These are phyloP conservation scores for Hordeum marinum DNA, from an alignment of 176 grass and related monocot genomes.

Conservation along the genomic window DNA sequence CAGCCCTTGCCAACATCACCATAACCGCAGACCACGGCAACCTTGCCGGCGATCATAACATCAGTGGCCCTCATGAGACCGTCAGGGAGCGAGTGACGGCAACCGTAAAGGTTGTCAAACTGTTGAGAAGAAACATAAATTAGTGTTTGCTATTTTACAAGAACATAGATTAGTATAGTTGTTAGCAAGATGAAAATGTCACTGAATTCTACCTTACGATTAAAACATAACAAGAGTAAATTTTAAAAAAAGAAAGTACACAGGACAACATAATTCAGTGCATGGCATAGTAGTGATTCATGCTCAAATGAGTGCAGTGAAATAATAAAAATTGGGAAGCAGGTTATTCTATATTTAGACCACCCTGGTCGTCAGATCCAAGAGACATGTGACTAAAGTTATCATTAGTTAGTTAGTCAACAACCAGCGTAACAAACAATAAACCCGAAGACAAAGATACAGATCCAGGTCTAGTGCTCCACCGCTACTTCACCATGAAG, in stretches of 20 bases:
- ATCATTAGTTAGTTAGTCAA: neutral
- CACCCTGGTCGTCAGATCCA: neutral
- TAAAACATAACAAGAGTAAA: neutral
- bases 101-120: slow-evolving; percentile 97
- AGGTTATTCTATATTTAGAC: neutral
- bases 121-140: slow-evolving; percentile 16
- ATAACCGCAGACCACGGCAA: slow-evolving; percentile 81
- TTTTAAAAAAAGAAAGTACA: neutral
- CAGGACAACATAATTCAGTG: neutral
- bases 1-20: slow-evolving; percentile 98
- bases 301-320: neutral
- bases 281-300: neutral
- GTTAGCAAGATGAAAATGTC: neutral
- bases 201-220: neutral
- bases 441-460: neutral
- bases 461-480: neutral
- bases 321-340: neutral
- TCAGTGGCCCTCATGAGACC: slow-evolving; percentile 97
- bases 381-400: neutral
- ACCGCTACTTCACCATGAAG: neutral
- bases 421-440: neutral
- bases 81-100: slow-evolving; percentile 97
- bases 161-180: neutral
- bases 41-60: slow-evolving; percentile 98
- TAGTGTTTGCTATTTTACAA: neutral